phyloP scores from a whole-genome alignment of 1,284 basidiomycete species.

The Fomes fomentarius region DNA sequence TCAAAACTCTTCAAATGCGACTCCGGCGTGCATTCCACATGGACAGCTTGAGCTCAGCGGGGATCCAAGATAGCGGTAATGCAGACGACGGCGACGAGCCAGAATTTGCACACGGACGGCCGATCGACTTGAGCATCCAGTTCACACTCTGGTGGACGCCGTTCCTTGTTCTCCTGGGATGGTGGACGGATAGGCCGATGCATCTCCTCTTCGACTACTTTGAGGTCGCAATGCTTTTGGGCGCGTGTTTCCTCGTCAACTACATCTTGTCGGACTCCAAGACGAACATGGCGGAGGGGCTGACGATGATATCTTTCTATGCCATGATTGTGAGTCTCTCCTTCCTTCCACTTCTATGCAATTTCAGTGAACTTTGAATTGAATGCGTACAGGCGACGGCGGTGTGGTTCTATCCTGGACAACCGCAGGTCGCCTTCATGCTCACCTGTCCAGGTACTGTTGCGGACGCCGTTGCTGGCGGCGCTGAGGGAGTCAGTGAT shows the following conservation, averaged over 20 bases:
- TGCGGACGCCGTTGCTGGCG: constrained; percentile 16
- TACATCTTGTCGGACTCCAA: constrained; percentile 71
- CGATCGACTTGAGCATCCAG: constrained; percentile 46
- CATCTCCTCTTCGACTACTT: constrained; percentile 50
- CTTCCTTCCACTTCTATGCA: no score
- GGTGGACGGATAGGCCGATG: constrained; percentile 39
- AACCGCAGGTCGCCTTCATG: constrained; percentile 41
- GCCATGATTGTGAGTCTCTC: constrained; percentile 48
- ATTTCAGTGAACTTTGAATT: no score
- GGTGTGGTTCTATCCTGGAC: constrained; percentile 62
- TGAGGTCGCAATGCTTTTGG: constrained; percentile 64
- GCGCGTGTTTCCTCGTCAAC: constrained; percentile 70
- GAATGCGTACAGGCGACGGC: constrained; percentile 50
- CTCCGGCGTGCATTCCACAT: no score
- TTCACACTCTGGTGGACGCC: constrained; percentile 46
- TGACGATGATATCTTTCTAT: constrained; percentile 64
- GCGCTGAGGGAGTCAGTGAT: not conserved
- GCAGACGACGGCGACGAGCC: constrained; percentile 15
- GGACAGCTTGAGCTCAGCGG: no score
- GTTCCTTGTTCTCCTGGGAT: constrained; percentile 40
- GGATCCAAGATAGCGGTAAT: no score
- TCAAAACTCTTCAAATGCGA: no score
- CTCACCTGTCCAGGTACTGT: constrained; percentile 26
- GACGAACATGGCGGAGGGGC: constrained; percentile 68
- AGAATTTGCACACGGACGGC: constrained; percentile 37